Evolutionary conservation across 768 basidiomycete species (phyloP).

Genomic region (Panellus pusillus): DNA sequence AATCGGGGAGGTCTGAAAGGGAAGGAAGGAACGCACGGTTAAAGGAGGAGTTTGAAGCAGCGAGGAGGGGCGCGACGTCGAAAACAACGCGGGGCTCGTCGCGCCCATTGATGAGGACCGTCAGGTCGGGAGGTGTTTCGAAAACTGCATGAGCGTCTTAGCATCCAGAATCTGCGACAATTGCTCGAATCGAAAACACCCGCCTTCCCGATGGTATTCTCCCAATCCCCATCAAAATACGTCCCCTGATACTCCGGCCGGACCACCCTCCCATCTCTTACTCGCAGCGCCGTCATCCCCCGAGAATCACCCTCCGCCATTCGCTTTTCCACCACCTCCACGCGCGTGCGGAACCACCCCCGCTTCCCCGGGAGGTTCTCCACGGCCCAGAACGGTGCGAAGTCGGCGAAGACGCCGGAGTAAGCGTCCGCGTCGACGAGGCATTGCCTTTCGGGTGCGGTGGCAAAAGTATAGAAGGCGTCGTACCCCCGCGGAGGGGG

Average conservation of each 20-base stretch:
- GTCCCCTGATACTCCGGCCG: constrained; percentile 3
- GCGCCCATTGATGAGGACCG: constrained; percentile 18
- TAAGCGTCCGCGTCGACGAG: constrained; percentile 12
- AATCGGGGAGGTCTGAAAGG: too few relatives aligned
- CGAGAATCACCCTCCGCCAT: constrained; percentile 2
- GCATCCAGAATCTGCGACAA: not conserved
- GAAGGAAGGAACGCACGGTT: not conserved
- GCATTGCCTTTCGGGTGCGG: not conserved
- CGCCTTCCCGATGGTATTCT: constrained; percentile 10
- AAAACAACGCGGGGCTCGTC: constrained; percentile 23
- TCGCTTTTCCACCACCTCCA: not conserved
- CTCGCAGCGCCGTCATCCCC: constrained; percentile 9
- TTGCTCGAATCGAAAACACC: not conserved
- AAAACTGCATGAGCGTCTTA: constrained; percentile 6
- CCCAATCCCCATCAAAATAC: constrained; percentile 21
- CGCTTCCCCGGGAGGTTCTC: not conserved
- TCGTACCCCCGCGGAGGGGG: constrained; percentile 12
- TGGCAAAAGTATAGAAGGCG: constrained; percentile 10
- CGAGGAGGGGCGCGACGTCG: constrained; percentile 6
- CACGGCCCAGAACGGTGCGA: constrained; percentile 13
- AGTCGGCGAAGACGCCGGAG: constrained; percentile 4
- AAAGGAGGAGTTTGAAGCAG: not conserved
- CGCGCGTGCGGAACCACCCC: constrained; percentile 18
- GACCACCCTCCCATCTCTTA: constrained; percentile 1
- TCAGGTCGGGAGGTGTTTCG: constrained; percentile 10